phyloP scores from a whole-genome alignment of 257 asterid species.

The Lycium barbarum region DNA sequence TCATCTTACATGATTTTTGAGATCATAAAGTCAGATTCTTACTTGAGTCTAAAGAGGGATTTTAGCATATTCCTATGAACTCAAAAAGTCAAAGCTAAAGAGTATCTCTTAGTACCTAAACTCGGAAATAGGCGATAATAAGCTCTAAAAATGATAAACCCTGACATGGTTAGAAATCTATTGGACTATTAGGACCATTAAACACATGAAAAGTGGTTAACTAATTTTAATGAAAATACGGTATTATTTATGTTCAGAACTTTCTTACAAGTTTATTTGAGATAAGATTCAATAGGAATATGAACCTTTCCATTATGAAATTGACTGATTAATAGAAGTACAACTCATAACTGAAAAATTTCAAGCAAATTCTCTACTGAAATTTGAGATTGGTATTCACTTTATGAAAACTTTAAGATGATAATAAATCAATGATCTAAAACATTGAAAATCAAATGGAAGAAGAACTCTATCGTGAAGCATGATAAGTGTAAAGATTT shows the following conservation, averaged over 20 bases:
- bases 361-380: not conserved
- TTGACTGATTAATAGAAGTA: not conserved
- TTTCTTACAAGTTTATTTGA: not conserved
- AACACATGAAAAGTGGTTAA: not conserved
- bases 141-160: not conserved
- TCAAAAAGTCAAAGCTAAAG: constrained; percentile 12
- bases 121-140: not conserved
- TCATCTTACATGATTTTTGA: not conserved
- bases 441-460: constrained; percentile 8
- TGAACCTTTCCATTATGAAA: constrained; percentile 17
- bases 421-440: not conserved
- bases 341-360: not conserved
- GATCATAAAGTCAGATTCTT: constrained; percentile 1
- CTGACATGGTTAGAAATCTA: not conserved
- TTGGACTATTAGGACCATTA: not conserved
- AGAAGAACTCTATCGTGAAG: not conserved
- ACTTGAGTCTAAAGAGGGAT: not conserved
- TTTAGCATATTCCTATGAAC: not conserved
- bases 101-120: not conserved
- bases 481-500: not conserved
- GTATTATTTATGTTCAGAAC: not conserved
- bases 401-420: not conserved
- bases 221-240: not conserved
- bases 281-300: not conserved
- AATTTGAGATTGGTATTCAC: not conserved